Conservation (phyloP, 2,329 filamentous ascomycete species). For the Paraphaeosphaeria minitans region DNA sequence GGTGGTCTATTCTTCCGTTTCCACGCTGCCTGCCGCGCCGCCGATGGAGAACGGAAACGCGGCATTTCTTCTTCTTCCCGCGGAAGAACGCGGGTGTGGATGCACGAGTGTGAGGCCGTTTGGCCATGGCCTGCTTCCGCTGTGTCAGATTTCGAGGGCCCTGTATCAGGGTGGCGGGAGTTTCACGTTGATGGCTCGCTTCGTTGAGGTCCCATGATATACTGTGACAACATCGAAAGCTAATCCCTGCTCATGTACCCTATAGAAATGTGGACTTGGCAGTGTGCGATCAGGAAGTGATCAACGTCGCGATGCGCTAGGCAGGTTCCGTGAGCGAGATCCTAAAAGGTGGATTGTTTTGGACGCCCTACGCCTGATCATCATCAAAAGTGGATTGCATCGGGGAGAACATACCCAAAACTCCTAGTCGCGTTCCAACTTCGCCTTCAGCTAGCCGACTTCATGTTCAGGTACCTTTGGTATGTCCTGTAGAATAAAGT, state of each 20-base stretch:
- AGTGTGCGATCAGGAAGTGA: not conserved
- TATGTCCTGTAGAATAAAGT: slow-evolving; percentile 6
- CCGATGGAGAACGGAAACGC: not conserved
- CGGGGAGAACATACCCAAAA: slow-evolving; percentile 2
- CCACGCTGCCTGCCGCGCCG: not conserved
- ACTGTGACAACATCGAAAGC: slow-evolving; percentile 6
- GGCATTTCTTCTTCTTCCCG: slow-evolving; percentile 4
- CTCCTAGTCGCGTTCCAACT: slow-evolving; percentile 17
- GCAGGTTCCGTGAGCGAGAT: not conserved
- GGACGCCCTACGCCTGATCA: not conserved
- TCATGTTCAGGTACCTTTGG: not conserved
- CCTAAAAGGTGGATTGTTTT: not conserved
- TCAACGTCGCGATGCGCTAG: not conserved
- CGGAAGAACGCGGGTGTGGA: slow-evolving; percentile 7
- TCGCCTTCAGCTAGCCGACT: slow-evolving; percentile 8
- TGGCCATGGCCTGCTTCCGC: slow-evolving; percentile 40
- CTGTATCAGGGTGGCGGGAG: slow-evolving; percentile 42
- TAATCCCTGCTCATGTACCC: slow-evolving; percentile 7
- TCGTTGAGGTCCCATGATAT: slow-evolving; percentile 23
- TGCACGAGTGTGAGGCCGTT: slow-evolving; percentile 26
- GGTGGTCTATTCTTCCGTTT: not conserved
- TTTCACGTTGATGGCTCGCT: slow-evolving; percentile 42
- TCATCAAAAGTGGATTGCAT: not conserved
- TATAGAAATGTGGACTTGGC: not conserved
- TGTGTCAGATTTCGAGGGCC: slow-evolving; percentile 37